Conservation (phyloP, 148 eudicot genomes). For the Bassia scoparia region DNA sequence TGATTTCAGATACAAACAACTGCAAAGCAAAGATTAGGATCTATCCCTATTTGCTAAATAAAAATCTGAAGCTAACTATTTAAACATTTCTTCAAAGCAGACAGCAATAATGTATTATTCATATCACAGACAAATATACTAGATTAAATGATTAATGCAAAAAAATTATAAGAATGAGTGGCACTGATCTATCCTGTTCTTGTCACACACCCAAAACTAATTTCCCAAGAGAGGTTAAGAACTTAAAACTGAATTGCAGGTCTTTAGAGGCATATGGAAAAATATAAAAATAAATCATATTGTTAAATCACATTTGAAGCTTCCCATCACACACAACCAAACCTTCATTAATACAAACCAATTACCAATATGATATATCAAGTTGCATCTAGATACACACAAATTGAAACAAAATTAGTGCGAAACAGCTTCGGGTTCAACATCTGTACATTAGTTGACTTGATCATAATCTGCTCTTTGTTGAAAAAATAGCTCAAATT, state of each 20-base stretch:
- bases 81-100: not conserved
- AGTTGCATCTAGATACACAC: conserved; percentile 4
- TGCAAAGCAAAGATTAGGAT: not conserved
- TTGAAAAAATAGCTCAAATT: not conserved
- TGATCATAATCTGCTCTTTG: not conserved
- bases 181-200: no score
- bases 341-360: not conserved
- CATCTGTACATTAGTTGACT: no score
- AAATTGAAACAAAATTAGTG: not conserved
- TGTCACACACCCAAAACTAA: no score
- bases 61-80: not conserved
- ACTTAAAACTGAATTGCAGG: no score
- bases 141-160: no score
- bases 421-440: not conserved
- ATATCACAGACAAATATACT: not conserved
- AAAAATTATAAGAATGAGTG: no score
- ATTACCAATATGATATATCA: not conserved
- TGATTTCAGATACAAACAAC: conserved; percentile 3
- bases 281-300: no score
- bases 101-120: not conserved
- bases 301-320: not conserved
- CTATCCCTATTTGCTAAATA: not conserved
- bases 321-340: not conserved
- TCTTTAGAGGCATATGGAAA: no score
- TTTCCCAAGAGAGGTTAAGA: no score